Conservation (phyloP, 768 basidiomycete genomes). For the Butyriboletus loyo region DNA sequence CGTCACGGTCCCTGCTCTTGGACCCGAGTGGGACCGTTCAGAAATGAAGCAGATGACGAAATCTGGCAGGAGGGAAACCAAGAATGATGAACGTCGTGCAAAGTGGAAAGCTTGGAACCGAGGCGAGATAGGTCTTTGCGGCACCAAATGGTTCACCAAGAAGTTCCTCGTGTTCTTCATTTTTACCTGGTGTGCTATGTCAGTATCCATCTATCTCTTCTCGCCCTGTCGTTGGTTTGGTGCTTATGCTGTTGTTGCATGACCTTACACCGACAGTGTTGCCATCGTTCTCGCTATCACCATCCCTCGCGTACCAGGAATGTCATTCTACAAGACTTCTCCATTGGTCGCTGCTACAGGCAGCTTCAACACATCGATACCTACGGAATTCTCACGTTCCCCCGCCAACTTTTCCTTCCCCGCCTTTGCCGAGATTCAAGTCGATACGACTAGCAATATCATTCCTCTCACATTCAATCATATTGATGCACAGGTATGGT, state of each 20-base stretch:
- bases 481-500: constrained; percentile 66
- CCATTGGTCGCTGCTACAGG: constrained; percentile 65
- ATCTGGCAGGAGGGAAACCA: constrained; percentile 61
- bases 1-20: constrained; percentile 89
- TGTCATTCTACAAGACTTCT: constrained; percentile 54
- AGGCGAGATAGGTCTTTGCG: constrained; percentile 77
- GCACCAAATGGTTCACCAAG: constrained; percentile 68
- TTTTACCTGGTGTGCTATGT: constrained; percentile 58
- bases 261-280: constrained; percentile 39
- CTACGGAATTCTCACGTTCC: constrained; percentile 62
- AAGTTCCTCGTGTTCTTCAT: constrained; percentile 67
- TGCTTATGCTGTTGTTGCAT: constrained; percentile 2
- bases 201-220: constrained; percentile 27
- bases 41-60: constrained; percentile 80
- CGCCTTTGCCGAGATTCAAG: constrained; percentile 67
- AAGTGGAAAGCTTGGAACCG: constrained; percentile 77
- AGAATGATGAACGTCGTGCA: constrained; percentile 47
- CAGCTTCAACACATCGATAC: constrained; percentile 52
- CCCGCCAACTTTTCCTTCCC: constrained; percentile 93
- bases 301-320: constrained; percentile 77
- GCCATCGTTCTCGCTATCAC: constrained; percentile 73
- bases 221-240: background rate
- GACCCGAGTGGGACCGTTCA: constrained; percentile 81
- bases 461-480: constrained; percentile 72
- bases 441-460: constrained; percentile 72